A percentile compares a stretch with the other conserved stretches of the same genome.
phyloP scores from a whole-genome alignment of 2,329 filamentous ascomycete species.

The Aureobasidium uvarum region DNA sequence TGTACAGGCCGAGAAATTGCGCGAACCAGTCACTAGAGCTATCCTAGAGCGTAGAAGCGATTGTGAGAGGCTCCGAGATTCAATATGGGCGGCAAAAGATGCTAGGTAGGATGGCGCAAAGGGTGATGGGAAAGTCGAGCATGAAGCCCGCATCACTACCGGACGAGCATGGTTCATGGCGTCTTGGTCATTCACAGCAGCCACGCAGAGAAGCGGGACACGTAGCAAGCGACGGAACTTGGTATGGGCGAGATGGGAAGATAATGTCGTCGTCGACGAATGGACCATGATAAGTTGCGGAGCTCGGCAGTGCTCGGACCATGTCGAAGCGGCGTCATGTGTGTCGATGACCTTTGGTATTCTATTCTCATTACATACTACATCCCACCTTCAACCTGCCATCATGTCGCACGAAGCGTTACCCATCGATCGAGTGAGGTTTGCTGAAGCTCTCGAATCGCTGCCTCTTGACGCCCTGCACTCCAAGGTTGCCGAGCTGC shows the following conservation, averaged over 20 bases:
- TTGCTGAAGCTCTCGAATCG: slow-evolving; percentile 60
- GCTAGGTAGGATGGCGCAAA: slow-evolving; percentile 10
- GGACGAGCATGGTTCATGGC: slow-evolving; percentile 39
- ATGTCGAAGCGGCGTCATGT: slow-evolving; percentile 27
- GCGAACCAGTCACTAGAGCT: background rate
- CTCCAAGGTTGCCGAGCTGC: slow-evolving; percentile 72
- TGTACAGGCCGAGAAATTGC: background rate
- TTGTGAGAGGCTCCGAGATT: background rate
- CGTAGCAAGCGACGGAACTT: background rate
- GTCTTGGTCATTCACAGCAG: slow-evolving; percentile 21
- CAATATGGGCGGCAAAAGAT: background rate
- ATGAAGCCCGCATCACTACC: slow-evolving; percentile 34
- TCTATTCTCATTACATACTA: background rate
- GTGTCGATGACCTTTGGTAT: background rate
- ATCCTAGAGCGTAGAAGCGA: background rate
- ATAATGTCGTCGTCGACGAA: slow-evolving; percentile 23
- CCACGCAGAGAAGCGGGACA: background rate
- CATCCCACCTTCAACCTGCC: background rate
- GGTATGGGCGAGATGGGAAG: background rate
- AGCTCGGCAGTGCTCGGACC: slow-evolving; percentile 33
- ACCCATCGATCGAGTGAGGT: slow-evolving; percentile 37
- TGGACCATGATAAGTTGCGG: slow-evolving; percentile 20
- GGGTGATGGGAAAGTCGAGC: slow-evolving; percentile 23
- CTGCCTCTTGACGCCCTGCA: slow-evolving; percentile 66
- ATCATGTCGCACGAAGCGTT: slow-evolving; percentile 30